Evolutionary conservation across 345 rosid genomes (phyloP).

Genomic region (Eucalyptus marginata): DNA sequence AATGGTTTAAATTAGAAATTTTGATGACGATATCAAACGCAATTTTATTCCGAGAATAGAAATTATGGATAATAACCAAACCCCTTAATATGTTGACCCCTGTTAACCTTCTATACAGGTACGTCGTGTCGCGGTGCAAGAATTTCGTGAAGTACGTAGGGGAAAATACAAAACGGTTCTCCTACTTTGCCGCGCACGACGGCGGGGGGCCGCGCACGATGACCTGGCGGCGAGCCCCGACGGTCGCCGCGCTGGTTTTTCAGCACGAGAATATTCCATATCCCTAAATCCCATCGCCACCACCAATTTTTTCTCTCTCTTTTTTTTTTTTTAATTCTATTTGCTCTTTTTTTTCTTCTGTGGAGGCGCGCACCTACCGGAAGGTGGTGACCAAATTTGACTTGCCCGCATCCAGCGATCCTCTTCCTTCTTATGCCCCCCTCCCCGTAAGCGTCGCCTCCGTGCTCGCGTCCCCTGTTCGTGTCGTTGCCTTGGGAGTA

Average conservation of each 20-base stretch:
- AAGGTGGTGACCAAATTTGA: constrained; percentile 13
- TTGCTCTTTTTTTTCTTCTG: too few species aligned
- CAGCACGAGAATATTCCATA: neutral
- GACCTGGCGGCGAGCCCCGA: neutral
- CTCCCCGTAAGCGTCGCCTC: neutral
- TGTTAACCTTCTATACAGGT: too few species aligned
- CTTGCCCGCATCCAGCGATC: neutral
- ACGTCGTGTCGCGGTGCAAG: too few species aligned
- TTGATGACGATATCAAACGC: accelerated
- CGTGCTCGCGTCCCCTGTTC: too few species aligned
- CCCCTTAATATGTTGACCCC: too few species aligned
- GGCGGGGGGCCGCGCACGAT: neutral
- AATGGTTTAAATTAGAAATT: too few species aligned
- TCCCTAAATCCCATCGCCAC: too few species aligned
- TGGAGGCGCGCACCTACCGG: neutral
- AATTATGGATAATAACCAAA: too few species aligned
- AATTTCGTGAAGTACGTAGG: neutral
- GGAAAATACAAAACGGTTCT: neutral
- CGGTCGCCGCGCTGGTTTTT: neutral
- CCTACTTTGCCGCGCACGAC: neutral
- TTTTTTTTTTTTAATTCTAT: neutral
- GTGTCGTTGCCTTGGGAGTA: neutral
- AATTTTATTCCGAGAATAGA: accelerated
- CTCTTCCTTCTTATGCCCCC: neutral
- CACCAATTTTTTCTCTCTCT: neutral